Evolutionary conservation across 2,329 filamentous ascomycete genomes (phyloP).

Genomic region (Aureobasidium namibiae): DNA sequence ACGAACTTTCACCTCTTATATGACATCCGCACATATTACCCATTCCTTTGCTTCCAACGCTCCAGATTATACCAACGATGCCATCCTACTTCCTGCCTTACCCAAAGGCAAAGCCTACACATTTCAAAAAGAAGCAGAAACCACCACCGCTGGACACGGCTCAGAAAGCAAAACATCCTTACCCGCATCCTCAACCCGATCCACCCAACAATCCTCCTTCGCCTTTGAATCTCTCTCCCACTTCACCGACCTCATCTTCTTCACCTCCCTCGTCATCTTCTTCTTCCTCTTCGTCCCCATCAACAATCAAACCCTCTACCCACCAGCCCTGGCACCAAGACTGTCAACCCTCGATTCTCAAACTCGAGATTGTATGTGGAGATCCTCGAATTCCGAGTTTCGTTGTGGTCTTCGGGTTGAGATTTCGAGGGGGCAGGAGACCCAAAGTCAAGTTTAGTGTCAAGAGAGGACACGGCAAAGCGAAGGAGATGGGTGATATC

Average conservation of each 20-base stretch:
- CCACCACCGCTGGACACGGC: neutral
- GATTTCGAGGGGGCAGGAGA: neutral
- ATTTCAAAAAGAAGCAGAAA: neutral
- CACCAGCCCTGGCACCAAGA: slow-evolving; percentile 15
- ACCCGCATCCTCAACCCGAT: neutral
- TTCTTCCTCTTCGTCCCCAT: neutral
- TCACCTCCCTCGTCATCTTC: too few species aligned
- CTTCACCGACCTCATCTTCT: neutral
- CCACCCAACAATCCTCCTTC: neutral
- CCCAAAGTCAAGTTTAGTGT: slow-evolving; percentile 9
- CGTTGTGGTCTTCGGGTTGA: slow-evolving; percentile 13
- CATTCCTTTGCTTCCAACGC: neutral
- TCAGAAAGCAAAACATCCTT: neutral
- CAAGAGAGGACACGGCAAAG: neutral
- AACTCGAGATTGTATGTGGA: slow-evolving; percentile 14
- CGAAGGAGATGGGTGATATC: neutral
- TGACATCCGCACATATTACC: too few species aligned
- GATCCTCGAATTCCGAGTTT: slow-evolving; percentile 9
- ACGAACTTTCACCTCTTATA: too few species aligned
- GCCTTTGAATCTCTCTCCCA: neutral
- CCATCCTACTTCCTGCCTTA: slow-evolving; percentile 1
- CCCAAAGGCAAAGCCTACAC: neutral
- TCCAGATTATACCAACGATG: neutral
- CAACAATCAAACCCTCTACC: neutral
- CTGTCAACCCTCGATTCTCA: slow-evolving; percentile 10